Base-by-base conservation (phyloP, 164 flowering plant genomes). In the Magnolia sinica region DNA sequence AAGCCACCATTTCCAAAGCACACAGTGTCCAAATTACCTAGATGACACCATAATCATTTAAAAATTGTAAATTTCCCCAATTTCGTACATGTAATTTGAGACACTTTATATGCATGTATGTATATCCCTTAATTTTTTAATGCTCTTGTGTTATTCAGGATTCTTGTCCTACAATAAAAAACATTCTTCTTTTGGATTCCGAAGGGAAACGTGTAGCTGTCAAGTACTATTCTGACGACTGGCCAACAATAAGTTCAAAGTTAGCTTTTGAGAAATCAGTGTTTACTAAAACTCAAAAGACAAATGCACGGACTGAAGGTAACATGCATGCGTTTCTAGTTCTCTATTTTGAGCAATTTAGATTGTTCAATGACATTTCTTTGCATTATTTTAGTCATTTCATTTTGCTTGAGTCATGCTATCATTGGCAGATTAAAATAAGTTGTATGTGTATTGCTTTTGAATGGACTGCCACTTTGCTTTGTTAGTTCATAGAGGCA, bases 191-290 rank as follows among this genome's bases (percentile, higher is more conserved):
- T 49, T 72, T 91, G 74, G 91, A 88, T 85, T 86, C 91, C 0
- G 90, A 87, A 73, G 95, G 92, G 70, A 86, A 85, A 63, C 90
- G 91, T 64, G 85, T 91, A 20, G 92, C 92, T 70, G 90, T 84
- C 55, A 91, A 90, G 80, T 88, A 84, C 74, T 87, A 79, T 64
- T 83, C 87, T 7, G 87, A 88, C 80, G 91, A 88, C 51, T 88
- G 91, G 91, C 87, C 88, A n/a, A 87, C 89, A 7, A 80, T 82
- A 52, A 76, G 63, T 76, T 79, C 88, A 11, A 86, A 87, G 82
- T 83, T 81, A 69, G 85, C 86, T 75, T 88, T 84, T 67, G 91
- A 88, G 86, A 86, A 86, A 80, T 67, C 86, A 51, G 82, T 87
- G 7, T 86, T 86, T 69, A 76, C 85, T 68, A 86, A 88, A 80